These are phyloP conservation scores for Fusarium sp. DNA, from an alignment of 2,329 filamentous ascomycete species.

Conservation along the genomic window DNA sequence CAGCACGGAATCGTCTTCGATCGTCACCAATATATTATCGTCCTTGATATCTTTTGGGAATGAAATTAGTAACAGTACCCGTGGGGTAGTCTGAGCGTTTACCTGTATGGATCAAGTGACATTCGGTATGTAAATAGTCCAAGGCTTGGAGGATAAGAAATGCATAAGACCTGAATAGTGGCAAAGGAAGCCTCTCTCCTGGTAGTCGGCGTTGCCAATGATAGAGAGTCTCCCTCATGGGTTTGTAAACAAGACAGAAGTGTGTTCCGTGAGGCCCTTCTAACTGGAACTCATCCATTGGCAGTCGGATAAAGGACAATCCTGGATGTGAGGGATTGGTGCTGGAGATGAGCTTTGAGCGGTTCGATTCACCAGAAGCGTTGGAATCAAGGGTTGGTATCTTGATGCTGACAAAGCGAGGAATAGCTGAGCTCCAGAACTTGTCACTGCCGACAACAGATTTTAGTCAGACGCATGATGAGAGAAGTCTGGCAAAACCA, in stretches of 20 bases:
- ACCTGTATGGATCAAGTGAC: slow-evolving; percentile 37
- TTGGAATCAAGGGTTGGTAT: slow-evolving; percentile 28
- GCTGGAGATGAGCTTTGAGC: slow-evolving; percentile 12
- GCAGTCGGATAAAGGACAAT: slow-evolving; percentile 5
- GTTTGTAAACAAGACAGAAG: slow-evolving; percentile 34
- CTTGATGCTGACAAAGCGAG: slow-evolving; percentile 27
- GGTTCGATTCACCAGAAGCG: slow-evolving; percentile 11
- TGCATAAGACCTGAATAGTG: slow-evolving; percentile 26
- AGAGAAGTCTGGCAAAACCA: fast-evolving
- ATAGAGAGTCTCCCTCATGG: slow-evolving; percentile 35
- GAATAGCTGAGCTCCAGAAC: not conserved
- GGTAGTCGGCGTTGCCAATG: slow-evolving; percentile 22
- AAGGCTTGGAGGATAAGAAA: slow-evolving; percentile 26
- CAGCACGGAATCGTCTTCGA: slow-evolving; percentile 27
- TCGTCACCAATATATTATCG: slow-evolving; percentile 37
- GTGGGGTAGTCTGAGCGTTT: not conserved
- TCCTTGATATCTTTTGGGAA: slow-evolving; percentile 33
- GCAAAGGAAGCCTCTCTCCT: slow-evolving; percentile 13
- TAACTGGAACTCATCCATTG: slow-evolving; percentile 25
- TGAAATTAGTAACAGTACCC: not conserved
- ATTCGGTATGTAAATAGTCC: slow-evolving; percentile 34
- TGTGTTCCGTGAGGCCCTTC: slow-evolving; percentile 24
- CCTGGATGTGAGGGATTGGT: slow-evolving; percentile 30
- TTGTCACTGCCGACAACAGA: not conserved
- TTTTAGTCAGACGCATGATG: not conserved